phyloP scores from a whole-genome alignment of 371 early-diverging fungal species.

The Mortierella sp. region DNA sequence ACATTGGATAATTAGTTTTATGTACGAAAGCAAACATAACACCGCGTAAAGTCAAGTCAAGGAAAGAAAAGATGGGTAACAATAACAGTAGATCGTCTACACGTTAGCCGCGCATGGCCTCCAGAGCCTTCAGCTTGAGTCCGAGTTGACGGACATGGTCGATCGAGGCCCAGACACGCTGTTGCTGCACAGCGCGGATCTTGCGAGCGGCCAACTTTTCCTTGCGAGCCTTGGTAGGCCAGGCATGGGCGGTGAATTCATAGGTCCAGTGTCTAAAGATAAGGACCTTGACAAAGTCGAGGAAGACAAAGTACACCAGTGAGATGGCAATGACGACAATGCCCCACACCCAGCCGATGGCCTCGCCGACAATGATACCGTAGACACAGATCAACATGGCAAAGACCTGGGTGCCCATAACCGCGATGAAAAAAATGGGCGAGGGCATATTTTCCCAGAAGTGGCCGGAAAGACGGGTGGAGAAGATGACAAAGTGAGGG shows the following conservation, averaged over 20 bases:
- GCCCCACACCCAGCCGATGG: conserved; percentile 67
- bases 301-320: conserved; percentile 73
- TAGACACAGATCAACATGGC: conserved; percentile 90
- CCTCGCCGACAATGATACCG: conserved; percentile 66
- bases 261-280: conserved; percentile 78
- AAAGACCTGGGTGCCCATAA: conserved; percentile 93
- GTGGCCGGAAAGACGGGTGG: conserved; percentile 86
- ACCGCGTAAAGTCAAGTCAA: too few species aligned
- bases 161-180: conserved; percentile 38
- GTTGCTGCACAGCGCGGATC: conserved; percentile 57
- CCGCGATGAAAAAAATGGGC: conserved; percentile 83
- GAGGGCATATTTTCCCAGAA: conserved; percentile 91
- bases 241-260: conserved; percentile 77
- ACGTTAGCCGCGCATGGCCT: conserved; percentile 34
- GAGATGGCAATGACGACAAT: conserved; percentile 66
- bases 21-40: too few species aligned
- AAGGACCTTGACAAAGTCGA: conserved; percentile 85
- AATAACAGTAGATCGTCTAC: not conserved
- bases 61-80: too few species aligned
- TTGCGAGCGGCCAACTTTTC: conserved; percentile 68
- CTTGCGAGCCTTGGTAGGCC: conserved; percentile 75
- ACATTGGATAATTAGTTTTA: too few species aligned
- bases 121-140: conserved; percentile 42
- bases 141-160: conserved; percentile 44
- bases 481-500: conserved; percentile 96